Percentiles rank a stretch among this genome's conserved stretches.
phyloP scores from a whole-genome alignment of 495 filamentous ascomycete genomes.

The Choiromyces venosus region DNA sequence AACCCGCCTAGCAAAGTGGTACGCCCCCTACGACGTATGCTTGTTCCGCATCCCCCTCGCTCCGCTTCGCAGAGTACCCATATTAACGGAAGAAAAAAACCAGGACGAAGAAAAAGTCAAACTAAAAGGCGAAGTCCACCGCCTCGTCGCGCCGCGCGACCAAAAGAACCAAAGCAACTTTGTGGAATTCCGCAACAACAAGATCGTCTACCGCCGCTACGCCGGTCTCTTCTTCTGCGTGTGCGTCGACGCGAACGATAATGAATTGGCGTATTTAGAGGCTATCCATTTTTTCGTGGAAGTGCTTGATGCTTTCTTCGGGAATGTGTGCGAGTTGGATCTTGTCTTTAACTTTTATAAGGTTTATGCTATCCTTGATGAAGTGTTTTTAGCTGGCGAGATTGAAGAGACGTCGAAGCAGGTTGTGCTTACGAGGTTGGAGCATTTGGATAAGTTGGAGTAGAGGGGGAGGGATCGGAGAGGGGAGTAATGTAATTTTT shows the following conservation, averaged over 20 bases:
- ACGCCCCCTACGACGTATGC: slow-evolving; percentile 78
- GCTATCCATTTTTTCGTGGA: slow-evolving; percentile 99
- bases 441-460: slow-evolving; percentile 95
- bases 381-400: slow-evolving; percentile 94
- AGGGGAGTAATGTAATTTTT: not conserved
- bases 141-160: slow-evolving; percentile 91
- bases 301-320: slow-evolving; percentile 96
- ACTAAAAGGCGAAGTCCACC: slow-evolving; percentile 61
- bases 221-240: slow-evolving; percentile 98
- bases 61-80: slow-evolving; percentile 10
- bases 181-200: slow-evolving; percentile 86
- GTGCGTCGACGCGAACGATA: slow-evolving; percentile 98
- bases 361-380: slow-evolving; percentile 97
- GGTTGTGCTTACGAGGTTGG: slow-evolving; percentile 87
- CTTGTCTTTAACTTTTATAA: slow-evolving; percentile 98
- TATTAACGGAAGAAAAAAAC: not conserved
- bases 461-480: slow-evolving; percentile 44
- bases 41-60: not conserved
- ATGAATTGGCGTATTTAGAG: slow-evolving; percentile 94
- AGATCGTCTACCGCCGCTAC: slow-evolving; percentile 94
- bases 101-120: slow-evolving; percentile 43
- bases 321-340: slow-evolving; percentile 98
- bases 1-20: slow-evolving; percentile 97
- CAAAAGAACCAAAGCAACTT: slow-evolving; percentile 99
- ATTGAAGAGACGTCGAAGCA: slow-evolving; percentile 98